Evolutionary conservation across 345 rosid genomes (phyloP).

Genomic region (Pugionium cornutum): DNA sequence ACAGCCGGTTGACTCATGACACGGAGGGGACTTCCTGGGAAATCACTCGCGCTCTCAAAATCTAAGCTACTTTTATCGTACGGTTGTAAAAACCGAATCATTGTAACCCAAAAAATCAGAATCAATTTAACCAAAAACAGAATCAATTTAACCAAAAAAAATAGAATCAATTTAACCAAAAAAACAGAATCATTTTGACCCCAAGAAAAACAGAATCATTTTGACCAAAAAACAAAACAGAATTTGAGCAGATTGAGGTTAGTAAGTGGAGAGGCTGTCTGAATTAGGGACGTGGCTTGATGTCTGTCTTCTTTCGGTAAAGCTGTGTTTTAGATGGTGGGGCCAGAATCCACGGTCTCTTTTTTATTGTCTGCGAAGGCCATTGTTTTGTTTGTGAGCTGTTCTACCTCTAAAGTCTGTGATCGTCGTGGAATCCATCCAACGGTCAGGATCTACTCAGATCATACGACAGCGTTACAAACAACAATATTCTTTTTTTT

Average conservation of each 20-base stretch:
- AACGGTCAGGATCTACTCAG: constrained; percentile 6
- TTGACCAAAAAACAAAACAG: not conserved
- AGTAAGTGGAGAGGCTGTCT: not conserved
- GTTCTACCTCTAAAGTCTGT: not conserved
- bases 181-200: too few species aligned
- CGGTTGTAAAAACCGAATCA: too few species aligned
- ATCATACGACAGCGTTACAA: constrained; percentile 18
- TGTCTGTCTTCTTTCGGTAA: constrained; percentile 8
- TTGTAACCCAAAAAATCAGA: too few species aligned
- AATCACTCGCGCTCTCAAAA: constrained; percentile 76
- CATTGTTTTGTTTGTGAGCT: constrained; percentile 14
- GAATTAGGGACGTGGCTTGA: constrained; percentile 17
- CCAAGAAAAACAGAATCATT: too few species aligned
- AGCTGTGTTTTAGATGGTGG: not conserved
- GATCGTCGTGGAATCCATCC: constrained; percentile 13
- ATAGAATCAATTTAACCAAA: too few species aligned
- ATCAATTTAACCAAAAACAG: too few species aligned
- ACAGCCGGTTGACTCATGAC: constrained; percentile 37
- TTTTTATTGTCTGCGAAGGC: not conserved
- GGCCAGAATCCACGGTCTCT: constrained; percentile 13
- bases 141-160: too few species aligned
- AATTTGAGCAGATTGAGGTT: constrained; percentile 10
- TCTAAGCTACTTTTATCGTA: constrained; percentile 1
- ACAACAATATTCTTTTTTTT: too few species aligned
- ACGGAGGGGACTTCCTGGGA: constrained; percentile 61